phyloP scores from a whole-genome alignment of 169 alveolate species.

The Plasmodium coatneyi region DNA sequence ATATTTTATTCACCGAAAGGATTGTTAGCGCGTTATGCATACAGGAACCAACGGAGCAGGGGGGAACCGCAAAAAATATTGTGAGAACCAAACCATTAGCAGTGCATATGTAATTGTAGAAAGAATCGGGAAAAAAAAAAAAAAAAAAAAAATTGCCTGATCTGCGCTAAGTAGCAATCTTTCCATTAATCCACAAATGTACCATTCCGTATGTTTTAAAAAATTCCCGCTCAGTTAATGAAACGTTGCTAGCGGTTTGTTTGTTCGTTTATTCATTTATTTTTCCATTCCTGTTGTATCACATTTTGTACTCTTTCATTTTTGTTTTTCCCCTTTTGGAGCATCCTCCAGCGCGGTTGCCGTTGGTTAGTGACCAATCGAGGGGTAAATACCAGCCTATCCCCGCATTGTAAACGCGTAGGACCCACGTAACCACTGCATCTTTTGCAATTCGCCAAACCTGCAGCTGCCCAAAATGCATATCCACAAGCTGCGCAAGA shows the following conservation, averaged over 20 bases:
- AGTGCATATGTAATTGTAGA: not conserved
- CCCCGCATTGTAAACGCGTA: not conserved
- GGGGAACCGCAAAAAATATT: not conserved
- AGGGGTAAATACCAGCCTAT: not conserved
- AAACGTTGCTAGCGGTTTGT: not conserved
- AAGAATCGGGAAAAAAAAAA: not conserved
- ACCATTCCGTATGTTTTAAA: not conserved
- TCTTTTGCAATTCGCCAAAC: too few relatives aligned
- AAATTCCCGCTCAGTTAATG: not conserved
- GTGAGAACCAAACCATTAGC: not conserved
- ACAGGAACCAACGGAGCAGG: not conserved
- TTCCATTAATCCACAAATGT: not conserved
- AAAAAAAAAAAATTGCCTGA: too few relatives aligned
- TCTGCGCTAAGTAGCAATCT: not conserved
- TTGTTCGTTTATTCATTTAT: too few relatives aligned
- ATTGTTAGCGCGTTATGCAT: not conserved
- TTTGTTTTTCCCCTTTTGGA: not conserved
- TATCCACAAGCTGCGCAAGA: constrained; percentile 84
- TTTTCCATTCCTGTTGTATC: not conserved
- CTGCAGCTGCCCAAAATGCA: not conserved
- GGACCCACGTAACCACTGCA: not conserved
- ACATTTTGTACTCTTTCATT: not conserved
- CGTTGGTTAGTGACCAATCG: not conserved
- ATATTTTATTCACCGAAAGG: not conserved
- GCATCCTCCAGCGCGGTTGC: not conserved